These are phyloP conservation scores for Allomyces macrogynus DNA, from an alignment of 192 early-diverging fungal species.

Conservation along the genomic window DNA sequence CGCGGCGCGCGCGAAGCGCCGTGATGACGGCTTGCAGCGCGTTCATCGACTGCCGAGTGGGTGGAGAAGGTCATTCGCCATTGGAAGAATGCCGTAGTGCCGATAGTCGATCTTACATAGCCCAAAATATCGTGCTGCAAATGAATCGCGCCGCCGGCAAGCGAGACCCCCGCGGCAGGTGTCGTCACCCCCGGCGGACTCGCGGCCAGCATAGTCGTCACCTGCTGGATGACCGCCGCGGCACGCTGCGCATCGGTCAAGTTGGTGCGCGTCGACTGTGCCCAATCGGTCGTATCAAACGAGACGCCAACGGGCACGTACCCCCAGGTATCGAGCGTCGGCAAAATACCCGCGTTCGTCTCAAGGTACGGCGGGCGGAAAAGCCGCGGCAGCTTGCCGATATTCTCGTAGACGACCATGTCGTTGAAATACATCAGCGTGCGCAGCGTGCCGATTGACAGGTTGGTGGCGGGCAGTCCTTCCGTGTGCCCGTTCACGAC, in stretches of 20 bases:
- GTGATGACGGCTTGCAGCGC: too few species aligned
- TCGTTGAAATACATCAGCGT: not conserved
- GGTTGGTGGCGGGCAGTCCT: not conserved
- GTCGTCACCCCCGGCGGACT: not conserved
- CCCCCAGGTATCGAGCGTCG: not conserved
- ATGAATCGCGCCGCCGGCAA: not conserved
- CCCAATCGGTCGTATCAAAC: not conserved
- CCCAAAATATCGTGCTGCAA: not conserved
- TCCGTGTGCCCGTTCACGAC: not conserved
- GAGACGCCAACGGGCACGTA: not conserved
- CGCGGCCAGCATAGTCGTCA: too few species aligned
- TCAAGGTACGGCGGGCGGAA: not conserved
- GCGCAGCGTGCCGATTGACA: not conserved
- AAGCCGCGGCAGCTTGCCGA: not conserved
- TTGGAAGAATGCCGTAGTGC: too few species aligned
- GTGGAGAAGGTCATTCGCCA: too few species aligned
- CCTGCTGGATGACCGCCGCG: too few species aligned
- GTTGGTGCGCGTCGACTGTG: not conserved
- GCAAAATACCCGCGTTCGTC: not conserved
- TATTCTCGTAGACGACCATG: not conserved
- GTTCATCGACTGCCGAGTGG: too few species aligned
- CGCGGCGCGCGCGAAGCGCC: too few species aligned
- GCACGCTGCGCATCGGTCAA: not conserved
- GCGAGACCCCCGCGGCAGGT: not conserved
- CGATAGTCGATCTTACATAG: not conserved